phyloP scores from a whole-genome alignment of 345 rosid species.

The Rhodomyrtus tomentosa region DNA sequence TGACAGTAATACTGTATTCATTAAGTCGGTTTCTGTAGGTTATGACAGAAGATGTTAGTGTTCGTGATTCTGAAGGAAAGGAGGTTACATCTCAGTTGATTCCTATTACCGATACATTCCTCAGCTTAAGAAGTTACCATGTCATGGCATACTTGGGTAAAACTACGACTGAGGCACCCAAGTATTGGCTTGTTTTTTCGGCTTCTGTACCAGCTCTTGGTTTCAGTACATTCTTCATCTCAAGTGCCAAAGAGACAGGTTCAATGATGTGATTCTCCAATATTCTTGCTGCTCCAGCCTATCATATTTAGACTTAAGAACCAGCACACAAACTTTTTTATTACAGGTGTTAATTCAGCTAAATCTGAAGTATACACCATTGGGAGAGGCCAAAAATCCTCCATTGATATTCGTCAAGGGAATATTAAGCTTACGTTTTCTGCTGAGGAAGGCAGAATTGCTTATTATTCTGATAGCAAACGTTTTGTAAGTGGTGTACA shows the following conservation, averaged over 20 bases:
- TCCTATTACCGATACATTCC: constrained; percentile 55
- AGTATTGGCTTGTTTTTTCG: constrained; percentile 78
- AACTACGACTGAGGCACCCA: constrained; percentile 41
- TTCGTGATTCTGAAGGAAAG: constrained; percentile 72
- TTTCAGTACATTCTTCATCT: constrained; percentile 70
- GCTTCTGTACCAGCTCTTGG: constrained; percentile 87
- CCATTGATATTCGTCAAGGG: constrained; percentile 56
- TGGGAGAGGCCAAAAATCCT: constrained; percentile 28
- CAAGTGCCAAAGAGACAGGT: constrained; percentile 57
- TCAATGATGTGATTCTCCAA: constrained; percentile 1
- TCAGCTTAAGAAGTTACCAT: constrained; percentile 47
- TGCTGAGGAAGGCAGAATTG: constrained; percentile 25
- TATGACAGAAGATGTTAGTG: constrained; percentile 38
- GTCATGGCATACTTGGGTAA: constrained; percentile 69
- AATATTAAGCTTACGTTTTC: constrained; percentile 58
- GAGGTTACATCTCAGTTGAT: constrained; percentile 74
- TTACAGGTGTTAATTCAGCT: constrained; percentile 40
- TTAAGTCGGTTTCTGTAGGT: constrained; percentile 37
- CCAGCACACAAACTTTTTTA: constrained; percentile 3
- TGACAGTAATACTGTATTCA: background rate
- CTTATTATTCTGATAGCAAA: constrained; percentile 44
- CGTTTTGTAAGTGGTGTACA: constrained; percentile 36
- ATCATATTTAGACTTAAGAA: background rate
- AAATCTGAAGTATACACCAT: constrained; percentile 39
- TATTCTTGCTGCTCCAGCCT: constrained; percentile 1